Evolutionary conservation across 352 stramenopile species (phyloP), one percentile per base, ranked within the genome.

Genomic region (Pythium sukuiense): DNA sequence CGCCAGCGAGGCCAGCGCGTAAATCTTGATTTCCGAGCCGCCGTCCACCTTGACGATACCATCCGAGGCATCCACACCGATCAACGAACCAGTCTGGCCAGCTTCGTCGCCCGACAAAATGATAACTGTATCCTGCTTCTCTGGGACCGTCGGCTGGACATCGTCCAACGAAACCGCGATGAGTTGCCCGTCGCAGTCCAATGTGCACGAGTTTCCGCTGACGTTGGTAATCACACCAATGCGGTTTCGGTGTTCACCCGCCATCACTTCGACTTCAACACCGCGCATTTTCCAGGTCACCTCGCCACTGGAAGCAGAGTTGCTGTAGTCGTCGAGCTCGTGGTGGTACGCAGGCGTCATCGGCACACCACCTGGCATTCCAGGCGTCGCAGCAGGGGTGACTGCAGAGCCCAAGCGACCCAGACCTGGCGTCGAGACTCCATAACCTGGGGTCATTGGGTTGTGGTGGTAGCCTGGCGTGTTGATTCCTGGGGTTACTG

Each of bases 11-110:
- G 82, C 83, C 55, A 95, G 82, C 26, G 85, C 79, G 70, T 91
- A 96, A 77, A 95, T 94, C 75, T 96, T 96, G 76, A 96, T 96
- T 74, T 96, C 88, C 30, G 87, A 93, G 59, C 83, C 83, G 55
- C 84, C 85, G 55, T 96, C 88, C 18, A 96, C 85, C 79, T 96
- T 96, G 52, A 96, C 88, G 64, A 96, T 96, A 69, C 88, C 88
- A 55, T 96, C 88, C 24, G 86, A 83, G 14, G 77, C 79, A 71
- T 96, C 86, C n/a, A 87, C 92, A 75, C 88, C 88, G 65, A 96
- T 96, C 2, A 96, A 63, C 39, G 85, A 94, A 32, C 88, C 88
- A 18, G 79, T 94, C 59, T 89, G 87, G 26, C 88, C 88, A 2
- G 88, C 88, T 75, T 96, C 88, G 48, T 96, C 88, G 27, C 88